Evolutionary conservation across 495 filamentous ascomycete species (phyloP), one percentile per base, ranked within the genome.

Genomic region (Penicillium tannophilum): DNA sequence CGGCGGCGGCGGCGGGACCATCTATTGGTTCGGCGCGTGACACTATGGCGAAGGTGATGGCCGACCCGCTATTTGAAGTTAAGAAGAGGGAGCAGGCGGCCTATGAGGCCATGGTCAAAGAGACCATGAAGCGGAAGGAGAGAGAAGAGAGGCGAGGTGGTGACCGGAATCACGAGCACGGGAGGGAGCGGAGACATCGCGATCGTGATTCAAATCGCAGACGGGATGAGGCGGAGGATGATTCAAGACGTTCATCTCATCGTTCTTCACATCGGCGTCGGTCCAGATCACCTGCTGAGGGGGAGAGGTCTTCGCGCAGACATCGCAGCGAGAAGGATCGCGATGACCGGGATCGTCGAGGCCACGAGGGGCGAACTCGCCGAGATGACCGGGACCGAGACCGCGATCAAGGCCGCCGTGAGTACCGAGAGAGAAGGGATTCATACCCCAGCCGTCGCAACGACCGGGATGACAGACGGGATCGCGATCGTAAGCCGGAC

Each of bases 21-120:
- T 82, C 87, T 72, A 82, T 82, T 30, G 69, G 89, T 82, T 54
- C 67, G 8, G 73, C 84, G 44, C 79, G 90, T 41, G 94, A 98
- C 72, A 89, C 86, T 0, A 87, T 90, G 58, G 63, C 82, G 12
- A 98, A 98, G 76, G 87, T 98, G 47, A 74, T 90, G 66, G 88
- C 92, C 53, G 94, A 98, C 66, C 94, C 94, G 36, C 73, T 98
- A 64, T 71, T 98, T 33, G 90, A 91, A 49, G 95, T 98, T 67
- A 96, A 93, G 81, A 90, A 84, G 72, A 86, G 91, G 70, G 92
- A 97, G 67, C 92, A 97, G 74, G 90, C 89, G 56, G 90, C 91
- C 6, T 93, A 93, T 65, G 91, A 97, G 72, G 85, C 86, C 0
- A 85, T 89, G 80, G 90, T 96, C 81, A 95, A 91, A 58, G 91